These are phyloP conservation scores for Capsella bursapastoris DNA, from an alignment of 345 rosid genomes.

Conservation along the genomic window DNA sequence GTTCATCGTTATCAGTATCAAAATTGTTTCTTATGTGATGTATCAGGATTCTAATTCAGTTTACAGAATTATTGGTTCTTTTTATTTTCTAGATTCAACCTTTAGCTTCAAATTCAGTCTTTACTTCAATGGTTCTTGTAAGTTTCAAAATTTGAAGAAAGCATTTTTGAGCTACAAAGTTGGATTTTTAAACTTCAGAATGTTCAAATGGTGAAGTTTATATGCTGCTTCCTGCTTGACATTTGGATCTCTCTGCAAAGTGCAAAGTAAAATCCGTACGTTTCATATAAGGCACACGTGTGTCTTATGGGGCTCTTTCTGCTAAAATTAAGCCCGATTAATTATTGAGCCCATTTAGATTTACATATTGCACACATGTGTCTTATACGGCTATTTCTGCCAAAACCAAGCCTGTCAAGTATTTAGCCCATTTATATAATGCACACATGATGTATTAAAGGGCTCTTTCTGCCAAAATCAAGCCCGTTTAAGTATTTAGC, in stretches of 20 bases:
- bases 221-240: not conserved
- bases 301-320: too few species aligned
- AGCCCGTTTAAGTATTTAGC: slow-evolving; percentile 1
- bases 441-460: not conserved
- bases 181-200: not conserved
- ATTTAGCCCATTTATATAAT: too few species aligned
- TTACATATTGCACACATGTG: too few species aligned
- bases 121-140: not conserved
- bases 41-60: not conserved
- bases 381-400: too few species aligned
- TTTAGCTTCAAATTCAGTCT: not conserved
- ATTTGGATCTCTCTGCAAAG: not conserved
- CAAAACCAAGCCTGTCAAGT: too few species aligned
- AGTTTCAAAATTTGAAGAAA: slow-evolving; percentile 5
- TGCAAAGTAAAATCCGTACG: not conserved
- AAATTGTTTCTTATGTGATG: not conserved
- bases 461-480: not conserved
- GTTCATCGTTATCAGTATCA: not conserved
- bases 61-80: slow-evolving; percentile 1
- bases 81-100: not conserved
- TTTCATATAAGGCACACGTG: too few species aligned
- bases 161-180: slow-evolving; percentile 1
- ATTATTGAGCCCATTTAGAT: too few species aligned
- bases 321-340: too few species aligned
- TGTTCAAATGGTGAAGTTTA: not conserved